Evolutionary conservation across 257 asterid species (phyloP), one percentile per base, ranked within the genome.

Genomic region (Lycium ferocissimum): DNA sequence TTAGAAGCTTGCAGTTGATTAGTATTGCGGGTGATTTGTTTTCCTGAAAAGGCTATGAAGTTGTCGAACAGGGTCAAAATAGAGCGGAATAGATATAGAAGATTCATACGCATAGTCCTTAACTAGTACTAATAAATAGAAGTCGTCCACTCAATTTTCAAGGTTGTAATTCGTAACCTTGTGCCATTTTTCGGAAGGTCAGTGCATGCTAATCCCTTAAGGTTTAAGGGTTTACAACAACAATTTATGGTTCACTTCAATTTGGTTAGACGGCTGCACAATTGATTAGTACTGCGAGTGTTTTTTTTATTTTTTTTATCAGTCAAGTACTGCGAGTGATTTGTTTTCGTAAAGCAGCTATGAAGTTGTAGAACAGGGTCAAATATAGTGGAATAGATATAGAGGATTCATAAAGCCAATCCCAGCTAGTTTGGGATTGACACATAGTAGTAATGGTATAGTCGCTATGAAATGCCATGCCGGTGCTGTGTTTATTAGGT

Each of bases 1-100:
- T 35, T 75, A 49, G 80, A 62, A 71, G 79, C 80, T 15, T 72
- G 80, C 18, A 45, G 81, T 75, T 22, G 81, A 75, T 75, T 22
- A 76, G 47, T 37, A 51, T 18, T 13, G 10, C 2, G 7, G n/a
- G 0, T 75, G 38, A 49, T 69, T 37, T 38, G 26, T 35, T 69
- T 69, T 38, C 26, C 51, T 35, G 7, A 67, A 67, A 49, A 12
- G 2, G 51, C 76, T 67, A 20, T 76, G 45, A 76, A 76, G 26
- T 76, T 76, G 81, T 51, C 12, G 81, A 75, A 47, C n/a, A 45
- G 62, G 14, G 43, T 75, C 22, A 75, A 49, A 76, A 14, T 26
- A 7, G 20, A 76, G 49, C 5, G 15, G 49, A 76, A 14, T 53
- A 7, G 35, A n/a, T 43, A 43, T 8, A 69, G 2, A 57, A 57